These are phyloP conservation scores for Massariosphaeria phaeospora DNA, from an alignment of 495 filamentous ascomycete genomes.

Conservation along the genomic window DNA sequence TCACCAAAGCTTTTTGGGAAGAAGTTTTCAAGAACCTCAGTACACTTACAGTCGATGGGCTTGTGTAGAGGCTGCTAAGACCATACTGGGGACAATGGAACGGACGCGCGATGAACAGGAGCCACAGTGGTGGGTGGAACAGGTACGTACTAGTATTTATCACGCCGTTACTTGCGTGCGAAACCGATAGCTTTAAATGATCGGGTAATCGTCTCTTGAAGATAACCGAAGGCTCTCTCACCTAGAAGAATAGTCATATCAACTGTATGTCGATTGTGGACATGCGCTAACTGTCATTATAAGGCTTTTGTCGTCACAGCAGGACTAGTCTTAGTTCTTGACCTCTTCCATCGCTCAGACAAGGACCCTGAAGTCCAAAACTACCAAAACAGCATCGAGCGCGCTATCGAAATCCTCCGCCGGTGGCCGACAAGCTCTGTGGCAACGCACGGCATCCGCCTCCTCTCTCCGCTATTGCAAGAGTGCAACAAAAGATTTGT, in stretches of 20 bases:
- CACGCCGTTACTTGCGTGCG: not conserved
- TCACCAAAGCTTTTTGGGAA: conserved; percentile 46
- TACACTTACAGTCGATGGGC: conserved; percentile 45
- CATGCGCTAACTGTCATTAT: not conserved
- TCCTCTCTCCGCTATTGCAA: conserved; percentile 15
- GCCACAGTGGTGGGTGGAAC: conserved; percentile 46
- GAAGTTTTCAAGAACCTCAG: conserved; percentile 42
- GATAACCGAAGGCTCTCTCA: not conserved
- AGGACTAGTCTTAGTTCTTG: conserved; percentile 43
- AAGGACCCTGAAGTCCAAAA: conserved; percentile 38
- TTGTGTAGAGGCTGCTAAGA: conserved; percentile 46
- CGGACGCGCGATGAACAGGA: conserved; percentile 35
- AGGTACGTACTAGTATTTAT: conserved; percentile 4
- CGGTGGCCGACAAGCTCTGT: conserved; percentile 20
- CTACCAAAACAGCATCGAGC: conserved; percentile 28
- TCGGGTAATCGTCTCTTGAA: too few relatives aligned
- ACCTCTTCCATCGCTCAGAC: conserved; percentile 41
- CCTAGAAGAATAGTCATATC: not conserved
- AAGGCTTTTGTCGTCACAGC: conserved; percentile 53
- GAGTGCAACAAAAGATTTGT: conserved; percentile 15
- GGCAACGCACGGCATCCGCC: conserved; percentile 18
- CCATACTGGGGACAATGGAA: conserved; percentile 45
- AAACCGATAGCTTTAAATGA: not conserved
- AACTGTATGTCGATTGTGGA: not conserved
- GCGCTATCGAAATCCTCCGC: conserved; percentile 11